A percentile compares a stretch with the other conserved stretches of the same genome.
phyloP scores from a whole-genome alignment of 1,139 yeast genomes.

The Sugiyamaella japonica region DNA sequence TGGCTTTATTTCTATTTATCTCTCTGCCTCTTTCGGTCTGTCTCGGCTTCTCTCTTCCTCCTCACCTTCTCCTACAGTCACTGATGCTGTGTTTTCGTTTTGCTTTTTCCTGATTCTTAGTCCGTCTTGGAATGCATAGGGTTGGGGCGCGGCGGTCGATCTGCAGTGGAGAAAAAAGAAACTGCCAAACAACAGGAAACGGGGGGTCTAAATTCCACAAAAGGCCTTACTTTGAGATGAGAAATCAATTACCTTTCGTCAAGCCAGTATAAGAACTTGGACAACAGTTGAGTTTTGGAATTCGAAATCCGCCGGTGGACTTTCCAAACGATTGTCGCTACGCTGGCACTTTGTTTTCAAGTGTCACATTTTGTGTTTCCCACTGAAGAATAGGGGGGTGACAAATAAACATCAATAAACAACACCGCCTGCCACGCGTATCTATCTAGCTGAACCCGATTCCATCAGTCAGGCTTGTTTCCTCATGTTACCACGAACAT shows the following conservation, averaged over 20 bases:
- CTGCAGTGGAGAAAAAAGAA: constrained; percentile 9
- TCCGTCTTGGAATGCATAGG: not conserved
- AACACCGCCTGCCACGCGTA: not conserved
- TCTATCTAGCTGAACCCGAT: no score
- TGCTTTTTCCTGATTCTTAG: not conserved
- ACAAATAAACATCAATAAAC: not conserved
- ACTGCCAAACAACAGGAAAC: constrained; percentile 7
- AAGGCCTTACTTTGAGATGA: not conserved
- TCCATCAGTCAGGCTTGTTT: not conserved
- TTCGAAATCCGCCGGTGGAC: no score
- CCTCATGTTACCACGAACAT: constrained; percentile 8
- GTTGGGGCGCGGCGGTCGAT: constrained; percentile 1
- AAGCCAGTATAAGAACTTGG: not conserved
- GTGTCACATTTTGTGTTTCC: no score
- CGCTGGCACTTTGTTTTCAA: no score
- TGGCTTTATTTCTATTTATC: no score
- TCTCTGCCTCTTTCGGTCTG: no score
- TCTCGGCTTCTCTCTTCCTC: not conserved
- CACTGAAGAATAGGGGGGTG: no score
- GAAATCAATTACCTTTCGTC: not conserved
- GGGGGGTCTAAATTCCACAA: constrained; percentile 8
- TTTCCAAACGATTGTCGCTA: no score
- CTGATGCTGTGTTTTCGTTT: not conserved
- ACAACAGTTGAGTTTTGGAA: no score
- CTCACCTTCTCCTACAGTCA: not conserved